A percentile compares a stretch with the other conserved stretches of the same genome.
phyloP scores from a whole-genome alignment of 1,284 basidiomycete genomes.

The Tylopilus orsonianus region DNA sequence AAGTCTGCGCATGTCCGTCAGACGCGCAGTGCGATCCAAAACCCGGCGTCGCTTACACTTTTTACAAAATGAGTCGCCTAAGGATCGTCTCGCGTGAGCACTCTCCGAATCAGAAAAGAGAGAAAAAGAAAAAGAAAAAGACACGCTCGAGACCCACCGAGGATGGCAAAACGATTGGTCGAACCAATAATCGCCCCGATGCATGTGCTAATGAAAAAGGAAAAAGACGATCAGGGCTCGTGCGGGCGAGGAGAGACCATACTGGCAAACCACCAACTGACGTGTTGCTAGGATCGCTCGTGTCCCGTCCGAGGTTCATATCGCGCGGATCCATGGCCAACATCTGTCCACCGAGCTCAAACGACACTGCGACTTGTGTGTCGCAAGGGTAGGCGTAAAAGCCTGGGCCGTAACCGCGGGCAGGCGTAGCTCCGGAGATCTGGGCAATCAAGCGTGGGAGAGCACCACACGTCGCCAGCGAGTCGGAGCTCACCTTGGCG shows the following conservation, averaged over 20 bases:
- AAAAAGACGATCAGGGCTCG: neutral
- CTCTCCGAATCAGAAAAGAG: neutral
- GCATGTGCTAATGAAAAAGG: conserved; percentile 54
- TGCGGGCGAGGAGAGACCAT: neutral
- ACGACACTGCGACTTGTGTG: conserved; percentile 34
- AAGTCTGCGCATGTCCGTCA: conserved; percentile 44
- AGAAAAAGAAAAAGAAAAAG: neutral
- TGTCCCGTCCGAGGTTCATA: conserved; percentile 63
- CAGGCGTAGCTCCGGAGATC: conserved; percentile 49
- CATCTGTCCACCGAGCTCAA: conserved; percentile 53
- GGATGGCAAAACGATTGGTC: conserved; percentile 2
- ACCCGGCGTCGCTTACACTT: conserved; percentile 47
- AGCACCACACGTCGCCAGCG: neutral
- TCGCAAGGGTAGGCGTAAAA: conserved; percentile 55
- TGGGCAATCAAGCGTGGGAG: conserved; percentile 16
- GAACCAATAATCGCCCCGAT: conserved; percentile 65
- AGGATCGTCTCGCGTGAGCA: neutral
- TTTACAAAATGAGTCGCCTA: conserved; percentile 70
- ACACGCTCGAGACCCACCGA: conserved; percentile 7
- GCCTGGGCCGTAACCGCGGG: conserved; percentile 43
- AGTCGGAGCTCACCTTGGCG: conserved; percentile 29
- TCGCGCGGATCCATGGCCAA: conserved; percentile 57
- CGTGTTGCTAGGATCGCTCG: conserved; percentile 23
- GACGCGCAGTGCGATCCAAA: conserved; percentile 5
- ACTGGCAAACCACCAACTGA: conserved; percentile 29